phyloP scores from a whole-genome alignment of 495 filamentous ascomycete species.

The Trichoderma reesei region DNA sequence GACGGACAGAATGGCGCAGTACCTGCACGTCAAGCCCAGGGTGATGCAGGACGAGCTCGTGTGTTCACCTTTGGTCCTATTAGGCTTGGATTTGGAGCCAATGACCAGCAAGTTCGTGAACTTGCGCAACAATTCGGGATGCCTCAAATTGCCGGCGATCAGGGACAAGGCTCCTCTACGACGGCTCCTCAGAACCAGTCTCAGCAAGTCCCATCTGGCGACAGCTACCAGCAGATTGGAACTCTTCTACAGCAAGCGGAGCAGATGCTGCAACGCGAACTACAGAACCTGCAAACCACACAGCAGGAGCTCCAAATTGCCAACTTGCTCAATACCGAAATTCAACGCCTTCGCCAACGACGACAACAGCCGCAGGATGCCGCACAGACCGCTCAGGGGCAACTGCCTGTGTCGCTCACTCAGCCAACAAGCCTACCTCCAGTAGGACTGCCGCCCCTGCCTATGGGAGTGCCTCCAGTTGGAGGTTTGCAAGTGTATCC shows the following conservation, averaged over 20 bases:
- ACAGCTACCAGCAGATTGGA: conserved; percentile 54
- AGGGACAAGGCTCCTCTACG: conserved; percentile 14
- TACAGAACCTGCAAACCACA: conserved; percentile 41
- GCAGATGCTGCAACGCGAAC: conserved; percentile 21
- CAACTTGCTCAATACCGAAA: conserved; percentile 50
- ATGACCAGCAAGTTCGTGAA: conserved; percentile 35
- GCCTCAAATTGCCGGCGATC: conserved; percentile 16
- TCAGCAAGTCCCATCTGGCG: conserved; percentile 17
- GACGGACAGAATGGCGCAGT: conserved; percentile 18
- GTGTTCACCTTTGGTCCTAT: conserved; percentile 56
- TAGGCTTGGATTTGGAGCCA: conserved; percentile 37
- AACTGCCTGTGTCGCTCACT: neutral
- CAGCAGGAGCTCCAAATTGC: conserved; percentile 48
- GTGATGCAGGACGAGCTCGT: conserved; percentile 41
- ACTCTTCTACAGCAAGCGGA: conserved; percentile 56
- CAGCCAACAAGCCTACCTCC: neutral
- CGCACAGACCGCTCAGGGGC: neutral
- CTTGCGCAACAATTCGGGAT: conserved; percentile 33
- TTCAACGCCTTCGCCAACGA: conserved; percentile 46
- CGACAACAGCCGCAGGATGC: conserved; percentile 16
- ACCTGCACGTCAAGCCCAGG: conserved; percentile 45
- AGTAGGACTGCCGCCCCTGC: conserved; percentile 9
- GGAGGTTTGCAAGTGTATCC: conserved; percentile 11
- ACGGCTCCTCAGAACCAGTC: conserved; percentile 14
- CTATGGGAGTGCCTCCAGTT: neutral